phyloP scores from a whole-genome alignment of 1,284 basidiomycete genomes.

The Laetiporus sulphureus region DNA sequence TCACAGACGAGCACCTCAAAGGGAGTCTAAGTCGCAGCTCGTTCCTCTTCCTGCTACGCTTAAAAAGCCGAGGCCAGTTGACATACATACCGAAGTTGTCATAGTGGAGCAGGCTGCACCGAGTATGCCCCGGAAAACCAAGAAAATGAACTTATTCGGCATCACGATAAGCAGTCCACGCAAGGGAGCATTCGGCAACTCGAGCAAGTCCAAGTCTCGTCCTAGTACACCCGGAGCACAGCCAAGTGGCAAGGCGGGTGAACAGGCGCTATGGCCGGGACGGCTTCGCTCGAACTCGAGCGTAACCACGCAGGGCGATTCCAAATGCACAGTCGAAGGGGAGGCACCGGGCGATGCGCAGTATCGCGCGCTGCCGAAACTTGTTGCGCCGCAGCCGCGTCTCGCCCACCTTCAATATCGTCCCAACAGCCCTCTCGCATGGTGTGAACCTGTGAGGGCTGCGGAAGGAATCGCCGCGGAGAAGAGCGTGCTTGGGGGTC shows the following conservation, averaged over 20 bases:
- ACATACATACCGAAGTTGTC: conserved; percentile 16
- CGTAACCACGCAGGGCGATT: conserved; percentile 7
- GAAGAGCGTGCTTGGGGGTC: conserved; percentile 17
- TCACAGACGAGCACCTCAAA: conserved; percentile 34
- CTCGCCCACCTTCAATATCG: conserved; percentile 16
- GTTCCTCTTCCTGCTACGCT: conserved; percentile 9
- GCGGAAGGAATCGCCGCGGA: conserved; percentile 16
- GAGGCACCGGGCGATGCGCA: too few relatives aligned
- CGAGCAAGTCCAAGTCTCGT: conserved; percentile 15
- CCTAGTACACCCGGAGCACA: conserved; percentile 14
- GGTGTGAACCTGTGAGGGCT: conserved; percentile 11
- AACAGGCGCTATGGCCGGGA: conserved; percentile 16
- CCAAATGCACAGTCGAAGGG: conserved; percentile 5
- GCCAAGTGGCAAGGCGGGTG: conserved; percentile 8
- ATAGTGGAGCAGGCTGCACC: conserved; percentile 13
- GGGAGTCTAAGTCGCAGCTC: conserved; percentile 10
- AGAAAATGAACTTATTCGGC: conserved; percentile 25
- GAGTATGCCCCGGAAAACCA: conserved; percentile 19
- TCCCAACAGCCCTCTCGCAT: conserved; percentile 17
- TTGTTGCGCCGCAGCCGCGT: conserved; percentile 15
- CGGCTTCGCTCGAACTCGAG: conserved; percentile 18
- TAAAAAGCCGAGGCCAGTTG: conserved; percentile 13
- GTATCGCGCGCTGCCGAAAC: conserved; percentile 11
- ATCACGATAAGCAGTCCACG: conserved; percentile 22
- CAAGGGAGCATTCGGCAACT: conserved; percentile 19